A percentile compares a stretch with the other conserved stretches of the same genome.
phyloP scores from a whole-genome alignment of 225 moss, liverwort and hornwort genomes.

The Bryoerythrophyllum caledonicum region DNA sequence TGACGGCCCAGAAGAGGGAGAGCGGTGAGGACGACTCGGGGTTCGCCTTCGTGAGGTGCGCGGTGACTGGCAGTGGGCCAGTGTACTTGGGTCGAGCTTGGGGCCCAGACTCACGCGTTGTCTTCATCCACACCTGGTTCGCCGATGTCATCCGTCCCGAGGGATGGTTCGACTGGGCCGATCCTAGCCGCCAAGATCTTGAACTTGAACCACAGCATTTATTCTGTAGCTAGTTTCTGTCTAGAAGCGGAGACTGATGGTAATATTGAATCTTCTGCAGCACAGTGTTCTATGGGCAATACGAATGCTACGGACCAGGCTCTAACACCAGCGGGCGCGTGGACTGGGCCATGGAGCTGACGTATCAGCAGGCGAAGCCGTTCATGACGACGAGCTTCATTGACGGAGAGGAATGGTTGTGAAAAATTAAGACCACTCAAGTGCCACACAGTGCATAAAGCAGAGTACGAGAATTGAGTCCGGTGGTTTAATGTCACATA shows the following conservation, averaged over 20 bases:
- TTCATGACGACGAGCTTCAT: conserved; percentile 61
- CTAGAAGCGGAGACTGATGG: background rate
- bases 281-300: conserved; percentile 63
- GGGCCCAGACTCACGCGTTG: conserved; percentile 52
- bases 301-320: conserved; percentile 63
- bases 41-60: conserved; percentile 45
- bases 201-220: background rate
- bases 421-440: conserved; percentile 10
- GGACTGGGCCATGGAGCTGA: conserved; percentile 47
- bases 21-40: conserved; percentile 35
- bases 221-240: background rate
- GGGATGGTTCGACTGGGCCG: conserved; percentile 38
- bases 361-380: conserved; percentile 40
- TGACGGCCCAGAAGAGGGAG: conserved; percentile 49
- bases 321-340: conserved; percentile 39
- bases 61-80: conserved; percentile 41
- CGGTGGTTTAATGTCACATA: conserved; percentile 1
- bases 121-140: conserved; percentile 51
- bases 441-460: background rate
- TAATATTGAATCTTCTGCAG: conserved; percentile 28
- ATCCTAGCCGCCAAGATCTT: conserved; percentile 22
- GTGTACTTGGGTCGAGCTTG: conserved; percentile 55
- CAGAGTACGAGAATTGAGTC: background rate
- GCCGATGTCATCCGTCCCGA: conserved; percentile 31
- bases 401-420: conserved; percentile 48